A percentile compares a stretch with the other conserved stretches of the same genome.
Evolutionary conservation across 495 filamentous ascomycete species (phyloP).

Genomic region (Articulospora tetracladia): DNA sequence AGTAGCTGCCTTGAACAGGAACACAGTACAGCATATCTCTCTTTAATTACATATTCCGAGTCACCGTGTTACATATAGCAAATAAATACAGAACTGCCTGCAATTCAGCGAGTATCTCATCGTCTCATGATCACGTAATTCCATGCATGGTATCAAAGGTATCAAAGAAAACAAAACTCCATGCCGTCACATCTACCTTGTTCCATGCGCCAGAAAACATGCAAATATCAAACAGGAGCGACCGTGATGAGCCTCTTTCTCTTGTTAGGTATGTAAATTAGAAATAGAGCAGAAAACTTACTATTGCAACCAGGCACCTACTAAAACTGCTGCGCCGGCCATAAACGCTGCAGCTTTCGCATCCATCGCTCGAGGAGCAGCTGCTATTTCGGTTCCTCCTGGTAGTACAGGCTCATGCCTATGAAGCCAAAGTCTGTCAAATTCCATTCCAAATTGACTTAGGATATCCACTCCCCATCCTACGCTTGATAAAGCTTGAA

Average conservation of each 20-base stretch:
- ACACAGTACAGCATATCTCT: neutral
- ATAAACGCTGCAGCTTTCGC: neutral
- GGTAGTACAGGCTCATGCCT: constrained; percentile 37
- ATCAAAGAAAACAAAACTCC: neutral
- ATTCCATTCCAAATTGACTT: neutral
- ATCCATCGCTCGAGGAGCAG: neutral
- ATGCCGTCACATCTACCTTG: no score
- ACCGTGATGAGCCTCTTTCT: neutral
- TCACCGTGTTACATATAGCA: no score
- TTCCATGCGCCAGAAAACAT: no score
- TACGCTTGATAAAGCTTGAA: neutral
- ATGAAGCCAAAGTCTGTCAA: no score
- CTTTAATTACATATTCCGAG: no score
- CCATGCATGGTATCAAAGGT: neutral
- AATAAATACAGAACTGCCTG: neutral
- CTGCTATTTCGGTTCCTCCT: constrained; percentile 24
- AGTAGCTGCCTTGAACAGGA: neutral
- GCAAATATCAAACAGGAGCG: no score
- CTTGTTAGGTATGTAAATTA: neutral
- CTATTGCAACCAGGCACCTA: constrained; percentile 8
- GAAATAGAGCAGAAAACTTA: neutral
- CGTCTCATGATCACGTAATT: neutral
- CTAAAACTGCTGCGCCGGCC: neutral
- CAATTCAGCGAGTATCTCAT: neutral
- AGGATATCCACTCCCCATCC: no score